Percentiles rank a stretch among this genome's conserved stretches.
phyloP scores from a whole-genome alignment of 1,284 basidiomycete species.

The Ustilago nuda region DNA sequence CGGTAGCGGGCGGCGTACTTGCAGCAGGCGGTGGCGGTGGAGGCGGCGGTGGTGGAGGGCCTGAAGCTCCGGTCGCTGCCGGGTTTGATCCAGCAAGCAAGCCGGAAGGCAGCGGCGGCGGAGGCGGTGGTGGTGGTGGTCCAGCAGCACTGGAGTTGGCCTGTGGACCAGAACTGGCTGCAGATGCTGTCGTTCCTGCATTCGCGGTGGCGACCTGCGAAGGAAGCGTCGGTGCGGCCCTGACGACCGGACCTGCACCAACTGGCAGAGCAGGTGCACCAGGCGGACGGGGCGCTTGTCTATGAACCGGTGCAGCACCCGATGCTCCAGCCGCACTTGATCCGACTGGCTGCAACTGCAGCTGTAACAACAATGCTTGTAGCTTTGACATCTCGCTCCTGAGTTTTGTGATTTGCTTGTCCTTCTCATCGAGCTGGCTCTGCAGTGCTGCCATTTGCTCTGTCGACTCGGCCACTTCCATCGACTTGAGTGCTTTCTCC shows the following conservation, averaged over 20 bases:
- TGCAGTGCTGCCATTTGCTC: constrained; percentile 29
- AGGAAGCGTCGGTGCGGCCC: constrained; percentile 10
- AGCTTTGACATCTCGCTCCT: constrained; percentile 45
- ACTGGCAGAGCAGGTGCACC: constrained; percentile 19
- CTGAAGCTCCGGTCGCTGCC: neutral
- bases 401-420: constrained; percentile 41
- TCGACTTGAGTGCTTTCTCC: constrained; percentile 48
- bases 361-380: constrained; percentile 49
- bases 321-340: constrained; percentile 20
- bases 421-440: constrained; percentile 27
- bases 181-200: neutral
- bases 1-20: constrained; percentile 1
- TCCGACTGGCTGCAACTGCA: constrained; percentile 48
- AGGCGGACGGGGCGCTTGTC: constrained; percentile 43
- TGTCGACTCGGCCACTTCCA: constrained; percentile 20
- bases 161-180: neutral
- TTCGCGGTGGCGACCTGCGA: neutral
- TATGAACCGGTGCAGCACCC: constrained; percentile 32
- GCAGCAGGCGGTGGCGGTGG: constrained; percentile 33
- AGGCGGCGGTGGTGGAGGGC: constrained; percentile 40
- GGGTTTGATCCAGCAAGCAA: constrained; percentile 8
- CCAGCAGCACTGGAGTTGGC: constrained; percentile 2
- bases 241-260: constrained; percentile 2
- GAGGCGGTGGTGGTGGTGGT: constrained; percentile 17
- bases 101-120: constrained; percentile 15